Percentiles rank a stretch among this genome's conserved stretches.
Conservation (phyloP, 257 asterid species). For the Penstemon barbatus region DNA sequence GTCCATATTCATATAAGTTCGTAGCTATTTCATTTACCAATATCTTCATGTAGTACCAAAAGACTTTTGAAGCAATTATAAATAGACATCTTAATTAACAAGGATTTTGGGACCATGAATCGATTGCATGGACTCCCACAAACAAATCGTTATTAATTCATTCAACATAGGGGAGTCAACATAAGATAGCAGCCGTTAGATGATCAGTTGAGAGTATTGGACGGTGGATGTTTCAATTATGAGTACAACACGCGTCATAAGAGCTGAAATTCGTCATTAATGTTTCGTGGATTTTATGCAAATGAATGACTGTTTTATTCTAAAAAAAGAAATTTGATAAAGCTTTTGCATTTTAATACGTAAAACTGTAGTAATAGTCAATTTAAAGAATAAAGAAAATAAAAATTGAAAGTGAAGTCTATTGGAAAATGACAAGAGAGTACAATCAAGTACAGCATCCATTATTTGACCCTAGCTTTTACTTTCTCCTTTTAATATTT, state of each 20-base stretch:
- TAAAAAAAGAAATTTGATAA: no score
- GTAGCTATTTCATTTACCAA: neutral
- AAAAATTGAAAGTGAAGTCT: neutral
- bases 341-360: no score
- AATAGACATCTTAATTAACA: neutral
- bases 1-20: no score
- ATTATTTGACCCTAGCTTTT: constrained; percentile 9
- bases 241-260: constrained; percentile 29
- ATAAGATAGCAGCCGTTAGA: constrained; percentile 31
- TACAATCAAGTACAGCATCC: constrained; percentile 26
- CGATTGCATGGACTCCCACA: constrained; percentile 33
- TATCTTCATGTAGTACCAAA: neutral
- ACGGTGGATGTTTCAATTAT: constrained; percentile 34
- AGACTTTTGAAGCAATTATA: neutral
- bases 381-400: no score
- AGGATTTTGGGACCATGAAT: constrained; percentile 10
- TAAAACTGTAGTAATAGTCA: no score
- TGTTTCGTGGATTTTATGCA: neutral
- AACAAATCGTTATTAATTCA: neutral
- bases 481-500: neutral
- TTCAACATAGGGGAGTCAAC: constrained; percentile 26
- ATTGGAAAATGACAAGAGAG: constrained; percentile 25
- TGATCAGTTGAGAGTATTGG: constrained; percentile 30
- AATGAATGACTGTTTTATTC: no score
- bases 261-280: neutral